Conservation (phyloP, 495 filamentous ascomycete genomes). For the Thermochaetoides thermophila region DNA sequence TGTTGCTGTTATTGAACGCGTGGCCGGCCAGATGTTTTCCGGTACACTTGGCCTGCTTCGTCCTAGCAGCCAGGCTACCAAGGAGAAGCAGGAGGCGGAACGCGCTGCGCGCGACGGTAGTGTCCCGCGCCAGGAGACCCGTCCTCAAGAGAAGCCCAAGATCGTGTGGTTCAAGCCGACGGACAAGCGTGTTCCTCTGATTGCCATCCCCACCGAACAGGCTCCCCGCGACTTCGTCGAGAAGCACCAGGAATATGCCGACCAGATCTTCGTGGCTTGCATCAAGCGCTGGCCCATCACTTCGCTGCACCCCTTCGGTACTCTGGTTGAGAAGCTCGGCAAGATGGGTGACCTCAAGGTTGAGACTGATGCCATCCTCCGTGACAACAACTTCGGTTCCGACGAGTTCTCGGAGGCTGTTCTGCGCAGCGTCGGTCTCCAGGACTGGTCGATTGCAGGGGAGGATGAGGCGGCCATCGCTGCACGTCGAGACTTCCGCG, state of each 20-base stretch:
- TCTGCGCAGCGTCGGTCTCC: conserved; percentile 75
- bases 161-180: conserved; percentile 99
- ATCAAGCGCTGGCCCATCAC: conserved; percentile 99
- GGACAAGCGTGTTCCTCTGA: conserved; percentile 93
- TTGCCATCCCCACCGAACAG: conserved; percentile 96
- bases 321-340: conserved; percentile 89
- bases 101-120: conserved; percentile 77
- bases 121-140: conserved; percentile 55
- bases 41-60: conserved; percentile 85
- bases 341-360: conserved; percentile 95
- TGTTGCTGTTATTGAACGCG: conserved; percentile 91
- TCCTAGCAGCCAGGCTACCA: conserved; percentile 96
- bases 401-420: conserved; percentile 98
- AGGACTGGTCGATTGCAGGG: conserved; percentile 74
- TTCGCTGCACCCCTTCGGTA: conserved; percentile 96
- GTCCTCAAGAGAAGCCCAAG: conserved; percentile 93
- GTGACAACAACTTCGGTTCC: conserved; percentile 96
- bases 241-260: conserved; percentile 93
- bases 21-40: conserved; percentile 98
- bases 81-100: conserved; percentile 98
- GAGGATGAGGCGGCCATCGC: conserved; percentile 65
- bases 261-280: conserved; percentile 94
- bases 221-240: conserved; percentile 96
- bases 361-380: conserved; percentile 89
- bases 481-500: conserved; percentile 78